These are phyloP conservation scores for Aureobasidium subglaciale DNA, from an alignment of 2,329 filamentous ascomycete species.

Conservation along the genomic window DNA sequence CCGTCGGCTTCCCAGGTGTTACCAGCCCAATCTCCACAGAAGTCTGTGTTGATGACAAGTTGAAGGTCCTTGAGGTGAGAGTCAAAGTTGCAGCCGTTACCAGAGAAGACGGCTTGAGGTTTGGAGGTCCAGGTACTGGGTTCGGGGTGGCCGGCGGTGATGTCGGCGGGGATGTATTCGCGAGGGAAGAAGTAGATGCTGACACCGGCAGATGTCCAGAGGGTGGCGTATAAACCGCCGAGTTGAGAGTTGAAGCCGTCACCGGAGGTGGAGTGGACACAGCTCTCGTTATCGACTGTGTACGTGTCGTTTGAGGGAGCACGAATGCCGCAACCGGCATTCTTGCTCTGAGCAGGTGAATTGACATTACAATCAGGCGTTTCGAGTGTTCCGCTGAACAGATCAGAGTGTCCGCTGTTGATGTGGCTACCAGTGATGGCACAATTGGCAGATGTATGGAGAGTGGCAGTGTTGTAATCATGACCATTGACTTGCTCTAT, in stretches of 20 bases:
- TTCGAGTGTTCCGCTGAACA: slow-evolving; percentile 43
- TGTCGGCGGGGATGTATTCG: slow-evolving; percentile 56
- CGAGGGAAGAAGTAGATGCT: slow-evolving; percentile 77
- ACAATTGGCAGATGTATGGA: slow-evolving; percentile 42
- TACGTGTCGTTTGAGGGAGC: slow-evolving; percentile 22
- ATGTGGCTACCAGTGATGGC: slow-evolving; percentile 29
- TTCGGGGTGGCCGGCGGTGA: slow-evolving; percentile 51
- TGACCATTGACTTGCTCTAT: slow-evolving; percentile 42
- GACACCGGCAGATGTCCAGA: slow-evolving; percentile 66
- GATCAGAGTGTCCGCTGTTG: slow-evolving; percentile 20
- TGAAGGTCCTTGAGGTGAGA: slow-evolving; percentile 63
- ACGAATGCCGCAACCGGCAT: slow-evolving; percentile 37
- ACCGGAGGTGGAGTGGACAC: slow-evolving; percentile 34
- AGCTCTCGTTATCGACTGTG: slow-evolving; percentile 19
- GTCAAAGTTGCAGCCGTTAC: slow-evolving; percentile 61
- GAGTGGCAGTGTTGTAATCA: slow-evolving; percentile 32
- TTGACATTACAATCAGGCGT: slow-evolving; percentile 45
- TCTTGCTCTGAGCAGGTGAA: slow-evolving; percentile 32
- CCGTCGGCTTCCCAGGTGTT: slow-evolving; percentile 54
- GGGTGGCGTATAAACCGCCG: slow-evolving; percentile 41
- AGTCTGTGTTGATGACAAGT: slow-evolving; percentile 74
- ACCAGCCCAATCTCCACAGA: slow-evolving; percentile 86
- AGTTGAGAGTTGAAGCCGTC: slow-evolving; percentile 43
- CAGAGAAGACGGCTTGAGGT: slow-evolving; percentile 61
- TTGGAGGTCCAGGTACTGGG: slow-evolving; percentile 58